Conservation (phyloP, 139 green algal species). For the Yamagishiella unicocca region DNA sequence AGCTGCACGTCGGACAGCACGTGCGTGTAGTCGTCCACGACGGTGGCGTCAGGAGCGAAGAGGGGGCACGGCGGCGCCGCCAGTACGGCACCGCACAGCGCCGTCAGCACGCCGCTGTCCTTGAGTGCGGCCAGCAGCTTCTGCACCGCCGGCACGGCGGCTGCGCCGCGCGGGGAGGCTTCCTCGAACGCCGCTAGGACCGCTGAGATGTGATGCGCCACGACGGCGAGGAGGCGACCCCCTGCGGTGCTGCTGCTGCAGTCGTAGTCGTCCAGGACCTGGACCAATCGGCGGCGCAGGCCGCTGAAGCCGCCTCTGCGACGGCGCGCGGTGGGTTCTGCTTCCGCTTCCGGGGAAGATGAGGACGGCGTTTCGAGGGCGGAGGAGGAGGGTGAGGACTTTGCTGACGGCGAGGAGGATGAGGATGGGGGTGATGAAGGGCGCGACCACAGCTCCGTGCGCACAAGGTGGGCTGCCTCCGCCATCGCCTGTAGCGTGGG, state of each 20-base stretch:
- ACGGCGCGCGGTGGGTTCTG: too few species aligned
- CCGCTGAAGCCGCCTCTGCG: not conserved
- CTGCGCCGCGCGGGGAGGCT: not conserved
- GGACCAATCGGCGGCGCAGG: not conserved
- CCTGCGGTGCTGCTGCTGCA: not conserved
- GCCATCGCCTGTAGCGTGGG: not conserved
- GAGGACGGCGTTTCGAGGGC: too few species aligned
- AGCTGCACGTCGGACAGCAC: not conserved
- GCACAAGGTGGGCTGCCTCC: not conserved
- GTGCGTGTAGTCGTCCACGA: slow-evolving; percentile 3
- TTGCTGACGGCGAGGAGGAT: too few species aligned
- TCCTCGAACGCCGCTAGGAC: not conserved
- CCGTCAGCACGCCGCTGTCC: slow-evolving; percentile 1
- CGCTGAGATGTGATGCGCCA: not conserved
- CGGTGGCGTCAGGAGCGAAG: not conserved
- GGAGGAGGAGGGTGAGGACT: too few species aligned
- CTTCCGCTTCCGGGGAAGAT: too few species aligned
- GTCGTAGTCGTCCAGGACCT: not conserved
- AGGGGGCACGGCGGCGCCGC: not conserved
- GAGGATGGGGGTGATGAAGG: too few species aligned
- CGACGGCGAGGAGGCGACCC: not conserved
- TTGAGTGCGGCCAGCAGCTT: not conserved
- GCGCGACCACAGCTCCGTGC: not conserved
- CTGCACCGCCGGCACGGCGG: not conserved
- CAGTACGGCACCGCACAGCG: not conserved